Evolutionary conservation across 257 asterid genomes (phyloP).

Genomic region (Solanum pimpinellifolium): DNA sequence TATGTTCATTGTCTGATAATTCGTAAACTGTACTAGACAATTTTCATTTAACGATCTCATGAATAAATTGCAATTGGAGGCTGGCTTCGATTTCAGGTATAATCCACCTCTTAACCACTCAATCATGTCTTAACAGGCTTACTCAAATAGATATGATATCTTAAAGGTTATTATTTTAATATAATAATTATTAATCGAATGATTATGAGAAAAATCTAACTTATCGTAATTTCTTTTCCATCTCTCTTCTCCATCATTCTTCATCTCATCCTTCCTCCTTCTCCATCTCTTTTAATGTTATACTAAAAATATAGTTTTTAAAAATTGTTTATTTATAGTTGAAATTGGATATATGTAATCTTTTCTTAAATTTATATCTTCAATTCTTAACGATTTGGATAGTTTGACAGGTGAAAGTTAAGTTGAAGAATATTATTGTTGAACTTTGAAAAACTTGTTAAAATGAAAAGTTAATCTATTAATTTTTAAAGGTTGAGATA

Average conservation of each 20-base stretch:
- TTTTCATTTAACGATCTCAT: rapidly evolving
- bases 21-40: rapidly evolving
- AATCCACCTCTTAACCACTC: too few relatives aligned
- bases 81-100: too few relatives aligned
- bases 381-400: not conserved
- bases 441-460: not conserved
- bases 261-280: not conserved
- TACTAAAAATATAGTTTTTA: too few relatives aligned
- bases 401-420: not conserved
- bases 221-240: too few relatives aligned
- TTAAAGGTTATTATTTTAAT: not conserved
- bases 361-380: not conserved
- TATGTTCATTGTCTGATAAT: rapidly evolving
- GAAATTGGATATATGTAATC: not conserved
- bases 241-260: not conserved
- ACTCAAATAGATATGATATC: too few relatives aligned
- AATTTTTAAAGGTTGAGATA: not conserved
- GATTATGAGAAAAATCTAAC: not conserved
- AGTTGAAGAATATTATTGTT: not conserved
- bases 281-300: not conserved
- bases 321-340: not conserved
- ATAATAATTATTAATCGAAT: not conserved
- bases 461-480: not conserved
- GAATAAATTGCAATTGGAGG: rapidly evolving
- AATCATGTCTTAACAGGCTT: too few relatives aligned